A percentile compares a stretch with the other conserved stretches of the same genome.
Evolutionary conservation across 345 rosid species (phyloP).

Genomic region (Pugionium dolabratum): DNA sequence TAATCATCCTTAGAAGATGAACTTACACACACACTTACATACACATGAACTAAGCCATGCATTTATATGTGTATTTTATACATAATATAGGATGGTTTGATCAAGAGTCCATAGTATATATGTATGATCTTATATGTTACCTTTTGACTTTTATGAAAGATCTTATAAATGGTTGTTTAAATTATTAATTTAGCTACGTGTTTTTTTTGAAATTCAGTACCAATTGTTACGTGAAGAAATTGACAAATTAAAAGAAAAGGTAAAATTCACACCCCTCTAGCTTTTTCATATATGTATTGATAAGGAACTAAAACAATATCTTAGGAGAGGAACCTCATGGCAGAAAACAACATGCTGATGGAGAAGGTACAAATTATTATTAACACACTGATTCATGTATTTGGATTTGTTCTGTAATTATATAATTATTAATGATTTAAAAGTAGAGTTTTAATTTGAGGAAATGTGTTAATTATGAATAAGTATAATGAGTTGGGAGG

Average conservation of each 20-base stretch:
- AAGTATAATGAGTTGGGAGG: slow-evolving; percentile 40
- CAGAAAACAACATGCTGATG: slow-evolving; percentile 55
- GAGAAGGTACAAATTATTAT: slow-evolving; percentile 45
- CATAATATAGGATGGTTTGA: slow-evolving; percentile 1
- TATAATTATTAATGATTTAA: not conserved
- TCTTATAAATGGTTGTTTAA: slow-evolving; percentile 6
- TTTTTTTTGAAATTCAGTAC: slow-evolving; percentile 44
- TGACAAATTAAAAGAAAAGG: slow-evolving; percentile 67
- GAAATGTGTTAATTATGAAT: slow-evolving; percentile 24
- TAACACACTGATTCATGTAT: not conserved
- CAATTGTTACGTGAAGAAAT: slow-evolving; percentile 60
- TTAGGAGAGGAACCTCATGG: slow-evolving; percentile 57
- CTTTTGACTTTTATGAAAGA: not conserved
- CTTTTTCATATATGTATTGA: not conserved
- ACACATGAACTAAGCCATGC: not conserved
- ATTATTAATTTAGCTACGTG: not conserved
- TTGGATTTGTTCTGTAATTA: slow-evolving; percentile 3
- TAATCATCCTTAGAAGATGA: not conserved
- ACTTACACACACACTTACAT: not conserved
- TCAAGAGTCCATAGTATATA: not conserved
- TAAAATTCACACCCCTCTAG: slow-evolving; percentile 33
- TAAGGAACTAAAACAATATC: not conserved
- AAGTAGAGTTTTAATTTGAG: slow-evolving; percentile 16
- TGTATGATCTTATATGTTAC: not conserved
- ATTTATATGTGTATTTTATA: not conserved